These are phyloP conservation scores for Magnaporthiopsis rhizophila DNA, from an alignment of 2,329 filamentous ascomycete species.

Conservation along the genomic window DNA sequence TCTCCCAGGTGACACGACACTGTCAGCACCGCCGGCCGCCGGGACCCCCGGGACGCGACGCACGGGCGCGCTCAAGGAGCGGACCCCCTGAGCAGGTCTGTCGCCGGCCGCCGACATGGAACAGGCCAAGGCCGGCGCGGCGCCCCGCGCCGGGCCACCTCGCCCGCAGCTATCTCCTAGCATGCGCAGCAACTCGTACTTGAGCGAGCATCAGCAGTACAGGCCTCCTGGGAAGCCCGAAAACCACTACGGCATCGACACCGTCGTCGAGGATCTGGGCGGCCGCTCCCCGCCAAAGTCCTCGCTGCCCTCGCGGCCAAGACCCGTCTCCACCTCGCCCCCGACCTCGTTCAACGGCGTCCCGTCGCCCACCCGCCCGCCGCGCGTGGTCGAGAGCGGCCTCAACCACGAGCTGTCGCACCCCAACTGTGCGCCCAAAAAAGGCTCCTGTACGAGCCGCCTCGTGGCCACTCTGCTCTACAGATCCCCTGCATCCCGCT, in stretches of 20 bases:
- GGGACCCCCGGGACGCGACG: background rate
- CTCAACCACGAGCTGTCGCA: slow-evolving; percentile 56
- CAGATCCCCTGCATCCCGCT: slow-evolving; percentile 31
- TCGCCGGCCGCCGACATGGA: background rate
- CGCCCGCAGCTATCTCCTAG: slow-evolving; percentile 40
- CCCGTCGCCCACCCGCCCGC: slow-evolving; percentile 50
- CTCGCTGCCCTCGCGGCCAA: slow-evolving; percentile 31
- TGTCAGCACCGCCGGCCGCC: background rate
- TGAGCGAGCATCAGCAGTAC: slow-evolving; percentile 57
- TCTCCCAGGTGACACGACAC: background rate
- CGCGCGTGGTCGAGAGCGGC: slow-evolving; percentile 53
- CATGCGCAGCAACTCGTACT: slow-evolving; percentile 54
- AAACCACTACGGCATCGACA: slow-evolving; percentile 54
- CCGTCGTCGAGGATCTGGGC: slow-evolving; percentile 51
- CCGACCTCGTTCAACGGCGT: slow-evolving; percentile 45
- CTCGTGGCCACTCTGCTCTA: slow-evolving; percentile 59
- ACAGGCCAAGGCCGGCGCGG: background rate
- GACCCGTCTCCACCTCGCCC: slow-evolving; percentile 16
- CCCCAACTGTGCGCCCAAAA: slow-evolving; percentile 49
- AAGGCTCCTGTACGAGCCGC: slow-evolving; percentile 35
- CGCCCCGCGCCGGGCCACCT: slow-evolving; percentile 19
- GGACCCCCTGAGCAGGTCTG: too few relatives aligned
- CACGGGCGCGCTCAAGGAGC: too few relatives aligned
- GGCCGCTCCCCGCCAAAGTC: slow-evolving; percentile 22
- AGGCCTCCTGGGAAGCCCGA: slow-evolving; percentile 48